Evolutionary conservation across 148 eudicot species (phyloP), one percentile per base, ranked within the genome.

Genomic region (Vaccinium myrtillus): DNA sequence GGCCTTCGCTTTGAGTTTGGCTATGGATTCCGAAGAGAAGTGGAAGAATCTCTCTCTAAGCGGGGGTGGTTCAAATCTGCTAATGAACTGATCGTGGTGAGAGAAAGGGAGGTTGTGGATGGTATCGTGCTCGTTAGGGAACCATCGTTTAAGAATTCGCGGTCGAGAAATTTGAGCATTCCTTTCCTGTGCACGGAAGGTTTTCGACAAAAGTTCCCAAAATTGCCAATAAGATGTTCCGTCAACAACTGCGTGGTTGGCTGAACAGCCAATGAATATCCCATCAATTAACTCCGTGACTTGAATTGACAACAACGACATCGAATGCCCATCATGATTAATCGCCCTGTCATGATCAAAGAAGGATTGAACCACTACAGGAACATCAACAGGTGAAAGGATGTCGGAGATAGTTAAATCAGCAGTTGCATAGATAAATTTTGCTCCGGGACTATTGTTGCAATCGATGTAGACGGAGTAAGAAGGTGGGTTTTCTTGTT

Each of bases 31-130:
- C 0, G 87, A 12, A 27, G 87, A 82, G 78, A 85, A 82, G 61
- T 87, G 85, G 78, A 87, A 87, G 15, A 87, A 6, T 84, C 87
- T 87, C 25, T 87, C 89, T 59, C 80, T 87, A 13, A 85, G 25
- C 3, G 5, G 46, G 14, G 89, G 86, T 0, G 85, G 27, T 30
- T 87, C 80, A 6, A 82, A 74, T 53, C 89, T 80, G 8, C 55
- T 71, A 8, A 80, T 79, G 78, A 87, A 87, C 23, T 87, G 77
- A 75, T 87, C 84, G 15, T 79, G 87, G 78, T 87, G 85, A 6
- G 83, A 78, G 61, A 70, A 87, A 13, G 89, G 86, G 6, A 87
- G 87, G 27, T 19, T 73, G 14, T 82, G 46, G n/a, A 82, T 21
- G 0, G 89, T 87, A 19, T 81, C 82, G 27, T 77, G 32, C 19